Conservation (phyloP, 2,329 filamentous ascomycete genomes). For the Phaeomoniella chlamydospora region DNA sequence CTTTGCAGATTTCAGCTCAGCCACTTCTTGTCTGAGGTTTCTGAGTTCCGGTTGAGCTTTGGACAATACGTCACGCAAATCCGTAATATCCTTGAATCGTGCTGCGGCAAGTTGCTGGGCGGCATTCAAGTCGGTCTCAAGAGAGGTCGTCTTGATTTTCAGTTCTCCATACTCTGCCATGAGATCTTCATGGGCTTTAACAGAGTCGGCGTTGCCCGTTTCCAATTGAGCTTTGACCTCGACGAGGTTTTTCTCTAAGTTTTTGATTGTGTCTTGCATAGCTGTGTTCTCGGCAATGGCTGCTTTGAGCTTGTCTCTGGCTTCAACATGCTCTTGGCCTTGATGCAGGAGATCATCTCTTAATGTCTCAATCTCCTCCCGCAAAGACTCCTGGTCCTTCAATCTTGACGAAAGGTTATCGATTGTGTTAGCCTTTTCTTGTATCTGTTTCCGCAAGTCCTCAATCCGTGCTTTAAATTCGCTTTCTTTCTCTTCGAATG, state of each 20-base stretch:
- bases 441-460: constrained; percentile 21
- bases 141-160: constrained; percentile 50
- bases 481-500: constrained; percentile 10
- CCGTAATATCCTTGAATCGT: constrained; percentile 75
- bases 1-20: constrained; percentile 57
- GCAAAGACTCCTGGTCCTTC: constrained; percentile 61
- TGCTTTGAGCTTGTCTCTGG: constrained; percentile 59
- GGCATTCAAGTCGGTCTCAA: constrained; percentile 74
- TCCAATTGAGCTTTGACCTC: constrained; percentile 35
- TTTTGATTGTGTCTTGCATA: constrained; percentile 48
- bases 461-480: constrained; percentile 13
- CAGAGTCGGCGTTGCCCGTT: constrained; percentile 29
- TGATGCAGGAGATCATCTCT: constrained; percentile 66
- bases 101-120: constrained; percentile 75
- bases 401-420: constrained; percentile 55
- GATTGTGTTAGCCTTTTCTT: constrained; percentile 57
- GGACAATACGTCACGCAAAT: constrained; percentile 64
- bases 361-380: constrained; percentile 74
- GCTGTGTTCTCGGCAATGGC: constrained; percentile 54
- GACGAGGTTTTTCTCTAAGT: constrained; percentile 57
- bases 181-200: constrained; percentile 40
- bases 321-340: constrained; percentile 71
- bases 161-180: constrained; percentile 55
- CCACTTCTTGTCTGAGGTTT: constrained; percentile 61
- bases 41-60: constrained; percentile 80